Conservation (phyloP, 139 green algal species). For the Edaphochlamys debaryana region DNA sequence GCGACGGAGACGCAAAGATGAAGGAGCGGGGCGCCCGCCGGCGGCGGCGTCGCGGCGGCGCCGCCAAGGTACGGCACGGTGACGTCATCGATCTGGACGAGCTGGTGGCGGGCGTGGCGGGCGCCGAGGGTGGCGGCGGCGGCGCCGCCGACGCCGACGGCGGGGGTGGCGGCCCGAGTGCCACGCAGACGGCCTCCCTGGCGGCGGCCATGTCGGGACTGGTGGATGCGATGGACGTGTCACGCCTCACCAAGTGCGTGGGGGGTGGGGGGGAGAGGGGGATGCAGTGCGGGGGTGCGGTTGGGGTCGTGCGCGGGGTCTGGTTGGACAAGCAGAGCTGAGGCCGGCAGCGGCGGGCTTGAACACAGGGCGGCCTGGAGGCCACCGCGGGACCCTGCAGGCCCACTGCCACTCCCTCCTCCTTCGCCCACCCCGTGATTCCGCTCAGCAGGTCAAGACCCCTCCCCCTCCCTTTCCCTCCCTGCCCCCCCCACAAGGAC, state of each 20-base stretch:
- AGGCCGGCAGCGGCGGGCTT: no score
- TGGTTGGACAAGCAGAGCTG: no score
- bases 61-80: no score
- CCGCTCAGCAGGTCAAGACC: no score
- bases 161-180: neutral
- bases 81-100: conserved; percentile 38
- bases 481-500: no score
- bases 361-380: no score
- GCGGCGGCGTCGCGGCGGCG: neutral
- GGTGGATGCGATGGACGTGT: conserved; percentile 8
- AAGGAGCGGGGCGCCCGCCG: neutral
- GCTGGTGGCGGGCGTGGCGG: conserved; percentile 11
- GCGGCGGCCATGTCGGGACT: neutral
- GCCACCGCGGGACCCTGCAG: no score
- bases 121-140: neutral
- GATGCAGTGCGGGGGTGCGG: neutral
- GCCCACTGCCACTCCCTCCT: no score
- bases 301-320: neutral
- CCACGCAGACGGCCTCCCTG: neutral
- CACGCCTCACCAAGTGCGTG: conserved; percentile 22
- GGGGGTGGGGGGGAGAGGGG: neutral
- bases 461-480: no score
- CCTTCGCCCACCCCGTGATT: no score
- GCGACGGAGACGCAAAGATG: neutral
- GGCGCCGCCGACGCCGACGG: neutral